Evolutionary conservation across 257 asterid species (phyloP), one percentile per base, ranked within the genome.

Genomic region (Penstemon eatonii): DNA sequence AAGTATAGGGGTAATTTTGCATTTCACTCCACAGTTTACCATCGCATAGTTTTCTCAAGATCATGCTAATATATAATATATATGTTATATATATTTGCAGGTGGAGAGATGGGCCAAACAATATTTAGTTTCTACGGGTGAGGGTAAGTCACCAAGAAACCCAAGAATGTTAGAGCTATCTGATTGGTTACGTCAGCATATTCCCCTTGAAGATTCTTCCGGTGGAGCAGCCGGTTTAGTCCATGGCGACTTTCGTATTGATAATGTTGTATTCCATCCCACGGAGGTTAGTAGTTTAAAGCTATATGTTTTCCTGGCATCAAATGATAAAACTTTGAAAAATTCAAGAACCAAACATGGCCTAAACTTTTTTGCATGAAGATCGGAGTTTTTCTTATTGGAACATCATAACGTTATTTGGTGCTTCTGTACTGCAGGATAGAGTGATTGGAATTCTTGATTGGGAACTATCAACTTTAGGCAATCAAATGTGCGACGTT

Each of bases 21-120:
- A 25, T 25, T 25, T 25, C 33, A 25, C 33, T 25, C 33, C 33
- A 25, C 33, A 25, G 33, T 25, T 25, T 25, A 25, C 33, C 33
- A 25, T 15, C 33, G 2, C 33, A 25, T 25, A 25, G 33, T 25
- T 25, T 15, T 63, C 18, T 52, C 46, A 46, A 43, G 66, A 25
- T 39, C 46, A 9, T 54, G 46, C 36, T 25, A 8, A 11, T 49
- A 11, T 58, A 12, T 39, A 15, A 0, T 15, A 15, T 15, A 15
- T 15, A 58, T 63, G 63, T 58, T 7, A 65, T 50, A 47, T 9
- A 37, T 72, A 13, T 44, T 65, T 45, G 52, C 80, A 94, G 99
- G 93, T 94, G 43, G 99, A 91, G 81, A 91, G 96, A 76, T 94
- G 97, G 97, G 88, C 91, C 78, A 84, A 83, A 75, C 99, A 94